Evolutionary conservation across 768 basidiomycete genomes (phyloP).

Genomic region (Termitomyces sp.): DNA sequence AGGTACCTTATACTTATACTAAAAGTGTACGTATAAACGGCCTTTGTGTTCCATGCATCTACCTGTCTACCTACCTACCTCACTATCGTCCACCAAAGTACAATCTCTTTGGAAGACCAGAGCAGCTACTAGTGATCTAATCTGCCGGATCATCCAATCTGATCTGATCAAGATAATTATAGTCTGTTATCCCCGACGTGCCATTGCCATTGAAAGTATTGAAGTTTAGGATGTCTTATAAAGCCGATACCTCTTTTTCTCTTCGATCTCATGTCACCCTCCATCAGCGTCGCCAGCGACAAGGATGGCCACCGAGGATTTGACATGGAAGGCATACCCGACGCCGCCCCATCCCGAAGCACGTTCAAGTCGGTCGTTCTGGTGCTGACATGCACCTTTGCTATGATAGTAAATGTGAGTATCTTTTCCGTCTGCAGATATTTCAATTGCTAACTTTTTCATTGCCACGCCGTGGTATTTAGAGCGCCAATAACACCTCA

Average conservation of each 20-base stretch:
- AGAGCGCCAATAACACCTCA: constrained; percentile 40
- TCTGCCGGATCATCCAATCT: not conserved
- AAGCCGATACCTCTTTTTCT: not conserved
- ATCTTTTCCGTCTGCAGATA: not conserved
- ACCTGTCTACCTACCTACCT: too few relatives aligned
- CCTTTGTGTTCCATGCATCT: too few relatives aligned
- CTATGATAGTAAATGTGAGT: constrained; percentile 21
- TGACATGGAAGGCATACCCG: constrained; percentile 1
- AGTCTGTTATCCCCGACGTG: not conserved
- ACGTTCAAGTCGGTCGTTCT: constrained; percentile 16
- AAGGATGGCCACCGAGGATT: constrained; percentile 3
- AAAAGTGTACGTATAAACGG: too few relatives aligned
- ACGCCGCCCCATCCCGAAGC: constrained; percentile 8
- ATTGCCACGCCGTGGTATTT: not conserved
- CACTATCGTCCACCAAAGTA: too few relatives aligned
- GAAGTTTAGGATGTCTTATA: not conserved
- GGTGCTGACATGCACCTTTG: constrained; percentile 21
- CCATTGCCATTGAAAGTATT: not conserved
- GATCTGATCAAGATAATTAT: constrained; percentile 4
- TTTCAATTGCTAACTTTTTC: not conserved
- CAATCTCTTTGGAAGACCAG: not conserved
- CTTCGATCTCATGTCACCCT: constrained; percentile 4
- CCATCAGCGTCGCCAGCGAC: constrained; percentile 5
- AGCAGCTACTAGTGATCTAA: too few relatives aligned
- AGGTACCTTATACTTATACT: not conserved